Evolutionary conservation across 2,329 filamentous ascomycete genomes (phyloP).

Genomic region (Aspergillus nomiae): DNA sequence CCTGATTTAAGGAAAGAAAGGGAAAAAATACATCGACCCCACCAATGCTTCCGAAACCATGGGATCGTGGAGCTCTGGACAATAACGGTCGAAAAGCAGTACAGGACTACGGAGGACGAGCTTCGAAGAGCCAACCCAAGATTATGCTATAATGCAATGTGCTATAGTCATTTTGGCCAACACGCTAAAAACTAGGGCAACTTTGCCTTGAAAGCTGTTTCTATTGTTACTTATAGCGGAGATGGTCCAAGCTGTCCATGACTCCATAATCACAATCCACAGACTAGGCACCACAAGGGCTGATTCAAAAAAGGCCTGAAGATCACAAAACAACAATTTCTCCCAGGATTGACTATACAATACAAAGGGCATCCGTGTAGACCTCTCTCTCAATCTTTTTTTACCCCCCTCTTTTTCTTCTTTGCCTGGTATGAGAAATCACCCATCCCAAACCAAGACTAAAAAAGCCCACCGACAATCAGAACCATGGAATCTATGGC

Average conservation of each 20-base stretch:
- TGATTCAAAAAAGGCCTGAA: background rate
- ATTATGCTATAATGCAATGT: background rate
- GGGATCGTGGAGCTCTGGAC: slow-evolving; percentile 3
- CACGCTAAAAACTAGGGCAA: background rate
- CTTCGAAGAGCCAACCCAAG: background rate
- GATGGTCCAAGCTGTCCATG: background rate
- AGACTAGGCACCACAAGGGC: background rate
- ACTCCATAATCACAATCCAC: too few species aligned
- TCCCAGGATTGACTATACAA: background rate
- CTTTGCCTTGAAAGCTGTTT: background rate
- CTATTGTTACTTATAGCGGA: background rate
- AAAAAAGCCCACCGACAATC: slow-evolving; percentile 10
- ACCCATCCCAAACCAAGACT: background rate
- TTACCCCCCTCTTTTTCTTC: background rate
- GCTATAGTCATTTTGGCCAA: background rate
- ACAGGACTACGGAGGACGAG: background rate
- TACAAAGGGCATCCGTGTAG: background rate
- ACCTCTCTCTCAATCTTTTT: background rate
- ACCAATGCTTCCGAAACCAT: background rate
- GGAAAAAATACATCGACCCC: background rate
- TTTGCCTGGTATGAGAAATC: background rate
- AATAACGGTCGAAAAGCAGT: slow-evolving; percentile 3
- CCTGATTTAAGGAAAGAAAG: background rate
- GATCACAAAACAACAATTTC: background rate
- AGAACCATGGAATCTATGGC: slow-evolving; percentile 16